Evolutionary conservation across 306 rosid genomes (phyloP).

Genomic region (Malus fusca): DNA sequence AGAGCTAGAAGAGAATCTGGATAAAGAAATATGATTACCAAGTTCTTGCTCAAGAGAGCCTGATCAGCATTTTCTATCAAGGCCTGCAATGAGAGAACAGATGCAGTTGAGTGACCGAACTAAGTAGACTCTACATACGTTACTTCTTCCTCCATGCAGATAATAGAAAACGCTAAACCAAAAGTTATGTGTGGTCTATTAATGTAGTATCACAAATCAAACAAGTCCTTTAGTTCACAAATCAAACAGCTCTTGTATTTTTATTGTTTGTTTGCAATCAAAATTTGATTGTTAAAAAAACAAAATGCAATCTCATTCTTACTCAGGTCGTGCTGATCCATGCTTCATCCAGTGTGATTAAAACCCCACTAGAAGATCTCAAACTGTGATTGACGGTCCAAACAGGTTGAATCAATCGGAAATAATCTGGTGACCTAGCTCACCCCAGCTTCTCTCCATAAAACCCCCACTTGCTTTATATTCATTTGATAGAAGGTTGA

Average conservation of each 20-base stretch:
- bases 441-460: background rate
- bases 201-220: too few relatives aligned
- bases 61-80: slow-evolving; percentile 75
- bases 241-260: too few relatives aligned
- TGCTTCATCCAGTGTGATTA: background rate
- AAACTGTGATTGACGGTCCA: background rate
- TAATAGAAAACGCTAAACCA: too few relatives aligned
- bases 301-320: background rate
- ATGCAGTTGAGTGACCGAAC: too few relatives aligned
- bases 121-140: too few relatives aligned
- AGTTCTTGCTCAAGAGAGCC: slow-evolving; percentile 86
- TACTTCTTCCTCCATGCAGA: too few relatives aligned
- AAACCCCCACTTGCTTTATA: background rate
- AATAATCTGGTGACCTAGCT: background rate
- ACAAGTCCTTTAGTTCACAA: too few relatives aligned
- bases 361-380: background rate
- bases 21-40: slow-evolving; percentile 46
- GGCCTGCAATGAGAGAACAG: slow-evolving; percentile 41
- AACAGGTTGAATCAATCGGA: background rate
- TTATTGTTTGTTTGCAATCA: too few relatives aligned
- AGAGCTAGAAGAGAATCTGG: too few relatives aligned
- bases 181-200: too few relatives aligned
- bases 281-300: too few relatives aligned
- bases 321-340: background rate
- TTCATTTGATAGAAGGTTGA: background rate